Percentiles rank a stretch among this genome's conserved stretches.
These are phyloP conservation scores for Goffeauzyma gilvescens DNA, from an alignment of 768 basidiomycete genomes.

Conservation along the genomic window DNA sequence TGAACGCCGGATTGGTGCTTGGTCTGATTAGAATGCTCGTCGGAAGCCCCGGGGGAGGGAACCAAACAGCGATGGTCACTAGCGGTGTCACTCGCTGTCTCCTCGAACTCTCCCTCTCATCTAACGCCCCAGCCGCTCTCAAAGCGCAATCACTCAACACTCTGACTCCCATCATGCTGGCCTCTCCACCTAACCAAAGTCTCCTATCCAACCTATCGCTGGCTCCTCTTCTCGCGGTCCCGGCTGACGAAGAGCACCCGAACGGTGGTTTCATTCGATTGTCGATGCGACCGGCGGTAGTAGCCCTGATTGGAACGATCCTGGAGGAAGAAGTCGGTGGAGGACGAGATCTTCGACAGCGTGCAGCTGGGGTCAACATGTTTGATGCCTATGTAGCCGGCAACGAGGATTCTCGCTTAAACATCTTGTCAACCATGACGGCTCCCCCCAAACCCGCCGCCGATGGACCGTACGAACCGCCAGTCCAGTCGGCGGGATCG, in stretches of 20 bases:
- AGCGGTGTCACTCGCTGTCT: conserved; percentile 49
- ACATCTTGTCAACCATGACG: conserved; percentile 31
- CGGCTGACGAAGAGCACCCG: conserved; percentile 51
- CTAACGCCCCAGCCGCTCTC: conserved; percentile 72
- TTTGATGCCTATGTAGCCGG: conserved; percentile 45
- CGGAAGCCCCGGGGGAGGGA: conserved; percentile 33
- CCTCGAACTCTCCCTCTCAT: conserved; percentile 69
- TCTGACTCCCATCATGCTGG: conserved; percentile 46
- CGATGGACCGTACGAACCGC: conserved; percentile 13
- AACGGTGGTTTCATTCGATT: conserved; percentile 41
- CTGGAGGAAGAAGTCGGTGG: conserved; percentile 46
- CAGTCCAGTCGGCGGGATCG: conserved; percentile 26
- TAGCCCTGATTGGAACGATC: conserved; percentile 60
- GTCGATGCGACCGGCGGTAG: conserved; percentile 58
- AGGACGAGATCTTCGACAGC: conserved; percentile 48
- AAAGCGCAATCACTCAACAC: conserved; percentile 62
- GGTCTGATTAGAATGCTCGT: conserved; percentile 72
- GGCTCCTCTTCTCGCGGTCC: conserved; percentile 42
- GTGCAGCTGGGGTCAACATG: conserved; percentile 56
- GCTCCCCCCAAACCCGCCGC: conserved; percentile 11
- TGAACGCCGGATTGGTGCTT: conserved; percentile 59
- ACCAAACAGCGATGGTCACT: conserved; percentile 33
- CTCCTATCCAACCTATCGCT: conserved; percentile 57
- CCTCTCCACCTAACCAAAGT: conserved; percentile 47
- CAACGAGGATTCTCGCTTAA: conserved; percentile 33